Evolutionary conservation across 2,329 filamentous ascomycete species (phyloP).

Genomic region (Verticillium nonalfalfae): DNA sequence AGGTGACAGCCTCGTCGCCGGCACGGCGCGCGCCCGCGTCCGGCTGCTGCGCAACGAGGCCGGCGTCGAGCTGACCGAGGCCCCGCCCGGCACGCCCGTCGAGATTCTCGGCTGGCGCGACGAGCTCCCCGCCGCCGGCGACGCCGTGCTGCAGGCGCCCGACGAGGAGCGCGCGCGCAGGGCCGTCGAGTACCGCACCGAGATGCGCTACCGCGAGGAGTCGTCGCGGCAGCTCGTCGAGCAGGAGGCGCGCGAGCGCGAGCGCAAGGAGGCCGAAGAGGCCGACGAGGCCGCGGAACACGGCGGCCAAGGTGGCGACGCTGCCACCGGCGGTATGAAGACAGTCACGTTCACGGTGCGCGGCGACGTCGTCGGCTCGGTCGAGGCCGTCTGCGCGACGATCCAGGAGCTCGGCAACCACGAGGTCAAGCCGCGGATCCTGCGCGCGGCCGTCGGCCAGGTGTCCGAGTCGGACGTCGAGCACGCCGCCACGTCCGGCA

Average conservation of each 20-base stretch:
- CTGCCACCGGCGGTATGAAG: conserved; percentile 27
- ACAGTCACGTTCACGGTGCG: conserved; percentile 80
- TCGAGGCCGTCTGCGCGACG: conserved; percentile 78
- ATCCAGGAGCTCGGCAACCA: conserved; percentile 76
- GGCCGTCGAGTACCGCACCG: conserved; percentile 70
- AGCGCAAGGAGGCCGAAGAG: conserved; percentile 30
- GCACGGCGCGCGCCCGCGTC: conserved; percentile 82
- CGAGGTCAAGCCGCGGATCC: conserved; percentile 70
- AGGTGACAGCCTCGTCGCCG: conserved; percentile 82
- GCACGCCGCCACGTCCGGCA: conserved; percentile 71
- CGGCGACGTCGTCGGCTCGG: conserved; percentile 88
- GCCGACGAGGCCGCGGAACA: conserved; percentile 28
- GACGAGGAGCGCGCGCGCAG: conserved; percentile 72
- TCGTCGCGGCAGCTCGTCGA: conserved; percentile 80
- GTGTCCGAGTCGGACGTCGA: conserved; percentile 85
- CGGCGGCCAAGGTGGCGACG: too few relatives aligned
- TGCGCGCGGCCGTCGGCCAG: conserved; percentile 71
- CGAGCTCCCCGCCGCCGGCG: conserved; percentile 73
- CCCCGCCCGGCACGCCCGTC: conserved; percentile 81
- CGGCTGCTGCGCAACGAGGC: conserved; percentile 80
- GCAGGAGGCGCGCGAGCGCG: conserved; percentile 56
- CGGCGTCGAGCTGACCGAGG: conserved; percentile 64
- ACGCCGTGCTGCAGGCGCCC: conserved; percentile 76
- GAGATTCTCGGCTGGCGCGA: conserved; percentile 94
- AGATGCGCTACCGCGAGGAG: conserved; percentile 64